Evolutionary conservation across 169 alveolate species (phyloP).

Genomic region (Cyclospora cayetanensis): DNA sequence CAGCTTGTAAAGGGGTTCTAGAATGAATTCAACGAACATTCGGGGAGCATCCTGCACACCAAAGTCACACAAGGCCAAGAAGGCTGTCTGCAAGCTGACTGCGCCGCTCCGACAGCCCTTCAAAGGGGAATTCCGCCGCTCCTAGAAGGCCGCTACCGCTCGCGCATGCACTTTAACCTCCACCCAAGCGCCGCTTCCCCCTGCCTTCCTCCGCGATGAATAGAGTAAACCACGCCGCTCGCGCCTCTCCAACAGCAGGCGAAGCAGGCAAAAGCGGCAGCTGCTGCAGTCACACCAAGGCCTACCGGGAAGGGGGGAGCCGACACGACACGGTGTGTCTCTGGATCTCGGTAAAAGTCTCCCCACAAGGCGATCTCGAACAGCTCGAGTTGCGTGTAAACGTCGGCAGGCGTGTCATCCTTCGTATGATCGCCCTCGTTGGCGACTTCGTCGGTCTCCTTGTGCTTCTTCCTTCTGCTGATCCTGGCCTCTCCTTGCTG

Average conservation of each 20-base stretch:
- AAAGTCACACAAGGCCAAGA: no score
- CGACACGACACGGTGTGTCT: conserved; percentile 72
- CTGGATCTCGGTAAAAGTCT: conserved; percentile 80
- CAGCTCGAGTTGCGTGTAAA: conserved; percentile 70
- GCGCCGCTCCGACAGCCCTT: no score
- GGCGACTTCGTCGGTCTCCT: conserved; percentile 9
- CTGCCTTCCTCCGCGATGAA: no score
- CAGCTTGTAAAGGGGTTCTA: conserved; percentile 98
- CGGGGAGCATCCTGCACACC: conserved; percentile 81
- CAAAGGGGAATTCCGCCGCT: no score
- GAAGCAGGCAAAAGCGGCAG: neutral
- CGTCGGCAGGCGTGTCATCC: neutral
- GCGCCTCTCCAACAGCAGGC: neutral
- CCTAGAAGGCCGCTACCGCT: no score
- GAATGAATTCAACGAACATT: conserved; percentile 96
- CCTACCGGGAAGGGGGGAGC: conserved; percentile 55
- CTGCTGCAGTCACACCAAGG: neutral
- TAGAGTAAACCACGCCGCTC: no score
- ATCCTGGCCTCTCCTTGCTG: neutral
- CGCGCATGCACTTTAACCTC: no score
- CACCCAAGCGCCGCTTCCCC: no score
- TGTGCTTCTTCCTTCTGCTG: neutral
- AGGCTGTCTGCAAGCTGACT: no score
- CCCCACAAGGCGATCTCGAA: conserved; percentile 86
- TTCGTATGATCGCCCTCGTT: neutral